A percentile compares a stretch with the other conserved stretches of the same genome.
Evolutionary conservation across 2,329 filamentous ascomycete genomes (phyloP).

Genomic region (Botrytis sinoallii): DNA sequence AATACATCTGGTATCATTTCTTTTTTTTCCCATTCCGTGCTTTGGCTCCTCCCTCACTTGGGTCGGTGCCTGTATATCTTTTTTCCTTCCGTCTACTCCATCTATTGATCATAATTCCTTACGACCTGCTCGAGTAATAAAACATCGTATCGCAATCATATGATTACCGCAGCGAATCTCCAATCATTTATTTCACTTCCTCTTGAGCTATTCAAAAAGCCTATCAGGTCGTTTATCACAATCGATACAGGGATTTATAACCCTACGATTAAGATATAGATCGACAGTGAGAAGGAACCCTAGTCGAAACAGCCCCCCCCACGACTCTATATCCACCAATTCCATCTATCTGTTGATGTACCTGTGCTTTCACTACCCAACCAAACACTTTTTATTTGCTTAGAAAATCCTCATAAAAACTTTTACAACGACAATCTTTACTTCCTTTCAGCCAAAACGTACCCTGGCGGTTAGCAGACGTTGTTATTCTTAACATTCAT

Average conservation of each 20-base stretch:
- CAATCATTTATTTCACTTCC: not conserved
- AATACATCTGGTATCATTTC: not conserved
- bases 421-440: not conserved
- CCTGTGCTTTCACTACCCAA: not conserved
- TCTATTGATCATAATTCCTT: constrained; percentile 3
- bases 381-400: not conserved
- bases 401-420: not conserved
- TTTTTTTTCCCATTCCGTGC: not conserved
- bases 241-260: constrained; percentile 5
- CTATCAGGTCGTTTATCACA: constrained; percentile 9
- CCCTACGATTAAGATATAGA: constrained; percentile 13
- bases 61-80: not conserved
- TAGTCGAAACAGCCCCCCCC: constrained; percentile 9
- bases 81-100: not conserved
- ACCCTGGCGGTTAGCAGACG: not conserved
- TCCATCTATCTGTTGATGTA: not conserved
- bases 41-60: constrained; percentile 9
- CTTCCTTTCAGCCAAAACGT: not conserved
- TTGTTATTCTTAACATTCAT: not conserved
- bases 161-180: not conserved
- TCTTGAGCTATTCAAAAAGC: not conserved
- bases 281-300: constrained; percentile 13
- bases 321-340: constrained; percentile 5
- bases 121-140: constrained; percentile 1
- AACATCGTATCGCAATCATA: constrained; percentile 5